Percentiles rank a stretch among this genome's conserved stretches.
These are phyloP conservation scores for Sclerotinia subarctica DNA, from an alignment of 2,329 filamentous ascomycete genomes.

Conservation along the genomic window DNA sequence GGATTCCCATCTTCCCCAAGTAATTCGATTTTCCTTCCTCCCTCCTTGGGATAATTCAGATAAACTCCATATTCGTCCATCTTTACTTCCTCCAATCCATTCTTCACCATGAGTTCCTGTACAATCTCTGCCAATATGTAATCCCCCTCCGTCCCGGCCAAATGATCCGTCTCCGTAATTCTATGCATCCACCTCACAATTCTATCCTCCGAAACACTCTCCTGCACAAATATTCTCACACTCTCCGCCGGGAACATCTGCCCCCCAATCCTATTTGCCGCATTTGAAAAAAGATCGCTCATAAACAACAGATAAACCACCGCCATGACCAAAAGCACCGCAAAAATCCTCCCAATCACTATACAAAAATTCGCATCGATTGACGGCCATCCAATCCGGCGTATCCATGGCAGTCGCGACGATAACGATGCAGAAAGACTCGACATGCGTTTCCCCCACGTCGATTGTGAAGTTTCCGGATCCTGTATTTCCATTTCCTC, in stretches of 20 bases:
- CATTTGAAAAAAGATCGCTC: constrained; percentile 73
- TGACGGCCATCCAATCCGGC: constrained; percentile 33
- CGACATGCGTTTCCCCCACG: constrained; percentile 40
- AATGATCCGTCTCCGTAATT: constrained; percentile 79
- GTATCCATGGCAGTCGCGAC: constrained; percentile 36
- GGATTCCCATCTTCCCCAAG: constrained; percentile 63
- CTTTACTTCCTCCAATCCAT: constrained; percentile 70
- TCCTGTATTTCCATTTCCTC: constrained; percentile 87
- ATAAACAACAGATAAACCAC: constrained; percentile 83
- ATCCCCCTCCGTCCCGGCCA: constrained; percentile 93
- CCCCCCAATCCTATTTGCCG: constrained; percentile 59
- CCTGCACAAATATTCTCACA: constrained; percentile 71
- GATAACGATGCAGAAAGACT: constrained; percentile 37
- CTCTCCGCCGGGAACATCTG: constrained; percentile 81
- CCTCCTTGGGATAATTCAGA: constrained; percentile 80
- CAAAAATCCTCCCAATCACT: constrained; percentile 69
- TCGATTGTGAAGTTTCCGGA: constrained; percentile 45
- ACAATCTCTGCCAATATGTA: constrained; percentile 83
- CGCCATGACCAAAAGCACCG: constrained; percentile 69
- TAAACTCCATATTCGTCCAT: constrained; percentile 85
- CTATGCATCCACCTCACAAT: constrained; percentile 73
- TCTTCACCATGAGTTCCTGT: constrained; percentile 68
- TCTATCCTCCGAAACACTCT: constrained; percentile 64
- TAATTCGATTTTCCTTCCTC: constrained; percentile 78
- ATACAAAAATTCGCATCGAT: constrained; percentile 48